phyloP scores from a whole-genome alignment of 768 basidiomycete genomes.

The Boletus eberwhitei region DNA sequence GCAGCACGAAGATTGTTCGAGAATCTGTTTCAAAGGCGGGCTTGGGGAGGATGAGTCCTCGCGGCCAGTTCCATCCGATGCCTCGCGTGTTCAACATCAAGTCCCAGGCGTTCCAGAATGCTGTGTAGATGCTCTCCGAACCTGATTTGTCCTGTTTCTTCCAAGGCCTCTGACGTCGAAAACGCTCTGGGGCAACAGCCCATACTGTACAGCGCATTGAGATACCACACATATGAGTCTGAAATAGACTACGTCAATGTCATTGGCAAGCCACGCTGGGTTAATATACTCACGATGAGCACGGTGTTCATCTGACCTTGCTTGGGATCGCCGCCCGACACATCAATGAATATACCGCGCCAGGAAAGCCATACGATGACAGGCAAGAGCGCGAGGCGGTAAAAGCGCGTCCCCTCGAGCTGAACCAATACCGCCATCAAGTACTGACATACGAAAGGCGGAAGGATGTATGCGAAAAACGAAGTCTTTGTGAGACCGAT shows the following conservation, averaged over 20 bases:
- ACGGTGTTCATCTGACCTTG: constrained; percentile 9
- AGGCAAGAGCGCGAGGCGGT: constrained; percentile 50
- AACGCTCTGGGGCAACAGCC: constrained; percentile 15
- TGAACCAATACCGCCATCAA: constrained; percentile 50
- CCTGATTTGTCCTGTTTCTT: background rate
- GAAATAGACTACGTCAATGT: background rate
- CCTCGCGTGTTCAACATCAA: constrained; percentile 20
- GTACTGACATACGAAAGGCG: constrained; percentile 44
- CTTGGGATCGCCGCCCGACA: constrained; percentile 19
- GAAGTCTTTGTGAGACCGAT: constrained; percentile 13
- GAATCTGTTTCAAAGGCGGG: constrained; percentile 16
- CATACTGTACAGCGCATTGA: constrained; percentile 16
- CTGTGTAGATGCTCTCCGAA: constrained; percentile 3
- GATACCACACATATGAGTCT: constrained; percentile 15
- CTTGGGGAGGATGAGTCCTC: constrained; percentile 12
- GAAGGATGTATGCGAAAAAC: constrained; percentile 37
- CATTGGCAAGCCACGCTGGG: background rate
- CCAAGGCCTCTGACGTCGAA: constrained; percentile 2
- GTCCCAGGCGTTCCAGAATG: constrained; percentile 27
- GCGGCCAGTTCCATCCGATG: constrained; percentile 28
- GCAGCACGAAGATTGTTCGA: constrained; percentile 11
- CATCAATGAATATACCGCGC: constrained; percentile 31
- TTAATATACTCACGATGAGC: constrained; percentile 15
- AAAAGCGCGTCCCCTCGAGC: constrained; percentile 35
- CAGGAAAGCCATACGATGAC: constrained; percentile 43